Evolutionary conservation across 208 protist species (phyloP).

Genomic region (Polymyxa betae): DNA sequence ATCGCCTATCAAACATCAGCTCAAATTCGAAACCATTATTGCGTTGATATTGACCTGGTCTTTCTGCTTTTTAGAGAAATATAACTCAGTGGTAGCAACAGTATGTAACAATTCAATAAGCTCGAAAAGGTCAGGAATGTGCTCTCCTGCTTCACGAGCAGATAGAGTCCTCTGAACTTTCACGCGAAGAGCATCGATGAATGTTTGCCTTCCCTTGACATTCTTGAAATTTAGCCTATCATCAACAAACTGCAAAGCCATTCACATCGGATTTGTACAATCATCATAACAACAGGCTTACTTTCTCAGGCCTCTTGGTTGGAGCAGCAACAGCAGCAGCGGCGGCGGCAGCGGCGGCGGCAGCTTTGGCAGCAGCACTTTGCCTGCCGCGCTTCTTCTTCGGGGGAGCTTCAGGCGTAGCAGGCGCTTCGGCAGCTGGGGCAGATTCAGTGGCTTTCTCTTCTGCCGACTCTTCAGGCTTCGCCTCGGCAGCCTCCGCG

Average conservation of each 20-base stretch:
- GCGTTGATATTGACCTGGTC: background rate
- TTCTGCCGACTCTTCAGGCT: too few species aligned
- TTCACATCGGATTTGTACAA: background rate
- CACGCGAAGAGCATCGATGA: background rate
- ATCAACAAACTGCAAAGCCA: background rate
- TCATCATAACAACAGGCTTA: background rate
- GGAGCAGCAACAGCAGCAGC: background rate
- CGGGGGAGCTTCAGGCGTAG: too few species aligned
- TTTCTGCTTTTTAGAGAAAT: slow-evolving; percentile 47
- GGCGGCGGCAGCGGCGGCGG: background rate
- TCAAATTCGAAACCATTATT: background rate
- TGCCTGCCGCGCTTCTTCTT: background rate
- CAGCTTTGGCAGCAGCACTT: background rate
- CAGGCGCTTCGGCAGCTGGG: too few species aligned
- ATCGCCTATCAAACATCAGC: background rate
- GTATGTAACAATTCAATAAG: slow-evolving; percentile 7
- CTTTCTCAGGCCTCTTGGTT: slow-evolving; percentile 3
- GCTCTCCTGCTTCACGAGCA: slow-evolving; percentile 21
- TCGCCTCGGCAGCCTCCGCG: too few species aligned
- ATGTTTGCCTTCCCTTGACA: slow-evolving; percentile 18
- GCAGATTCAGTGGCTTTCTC: too few species aligned
- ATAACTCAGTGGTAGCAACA: background rate
- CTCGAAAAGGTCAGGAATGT: slow-evolving; percentile 31
- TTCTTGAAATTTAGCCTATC: slow-evolving; percentile 37
- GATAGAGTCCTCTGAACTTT: background rate